Percentiles rank a stretch among this genome's conserved stretches.
Evolutionary conservation across 768 basidiomycete species (phyloP).

Genomic region (Mycena venus): DNA sequence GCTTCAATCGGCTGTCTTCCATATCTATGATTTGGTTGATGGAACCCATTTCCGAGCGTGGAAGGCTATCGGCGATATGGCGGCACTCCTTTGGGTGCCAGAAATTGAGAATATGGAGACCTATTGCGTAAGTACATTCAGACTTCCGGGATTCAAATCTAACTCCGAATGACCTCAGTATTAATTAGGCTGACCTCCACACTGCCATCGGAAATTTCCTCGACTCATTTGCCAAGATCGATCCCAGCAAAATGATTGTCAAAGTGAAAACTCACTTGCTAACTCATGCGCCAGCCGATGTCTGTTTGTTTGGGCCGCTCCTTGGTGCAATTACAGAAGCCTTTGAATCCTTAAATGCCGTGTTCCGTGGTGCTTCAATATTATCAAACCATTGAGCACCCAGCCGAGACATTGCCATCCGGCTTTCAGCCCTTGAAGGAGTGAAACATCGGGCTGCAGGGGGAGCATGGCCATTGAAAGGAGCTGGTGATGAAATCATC

Average conservation of each 20-base stretch:
- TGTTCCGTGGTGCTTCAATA: slow-evolving; percentile 41
- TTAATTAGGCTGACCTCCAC: slow-evolving; percentile 20
- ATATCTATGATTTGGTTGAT: background rate
- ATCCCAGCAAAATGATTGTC: slow-evolving; percentile 30
- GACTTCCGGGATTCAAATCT: too few species aligned
- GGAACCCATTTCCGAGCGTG: too few species aligned
- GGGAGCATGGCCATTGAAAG: slow-evolving; percentile 30
- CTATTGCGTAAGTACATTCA: slow-evolving; percentile 37
- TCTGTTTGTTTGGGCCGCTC: slow-evolving; percentile 48
- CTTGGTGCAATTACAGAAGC: slow-evolving; percentile 45
- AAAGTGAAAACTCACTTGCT: slow-evolving; percentile 46
- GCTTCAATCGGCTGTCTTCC: background rate
- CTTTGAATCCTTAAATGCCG: slow-evolving; percentile 45
- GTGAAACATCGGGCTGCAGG: slow-evolving; percentile 35
- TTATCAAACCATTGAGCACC: slow-evolving; percentile 46
- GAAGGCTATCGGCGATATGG: too few species aligned
- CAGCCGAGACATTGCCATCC: slow-evolving; percentile 41
- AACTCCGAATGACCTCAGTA: too few species aligned
- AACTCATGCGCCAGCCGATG: slow-evolving; percentile 42
- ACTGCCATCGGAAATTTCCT: slow-evolving; percentile 33
- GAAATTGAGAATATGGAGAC: slow-evolving; percentile 37
- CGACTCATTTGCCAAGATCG: slow-evolving; percentile 34
- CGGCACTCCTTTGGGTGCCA: too few species aligned
- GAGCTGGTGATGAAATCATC: background rate
- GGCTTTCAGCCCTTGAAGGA: slow-evolving; percentile 11